Evolutionary conservation across 345 rosid genomes (phyloP), one percentile per base, ranked within the genome.

Genomic region (Lepidium didymum): DNA sequence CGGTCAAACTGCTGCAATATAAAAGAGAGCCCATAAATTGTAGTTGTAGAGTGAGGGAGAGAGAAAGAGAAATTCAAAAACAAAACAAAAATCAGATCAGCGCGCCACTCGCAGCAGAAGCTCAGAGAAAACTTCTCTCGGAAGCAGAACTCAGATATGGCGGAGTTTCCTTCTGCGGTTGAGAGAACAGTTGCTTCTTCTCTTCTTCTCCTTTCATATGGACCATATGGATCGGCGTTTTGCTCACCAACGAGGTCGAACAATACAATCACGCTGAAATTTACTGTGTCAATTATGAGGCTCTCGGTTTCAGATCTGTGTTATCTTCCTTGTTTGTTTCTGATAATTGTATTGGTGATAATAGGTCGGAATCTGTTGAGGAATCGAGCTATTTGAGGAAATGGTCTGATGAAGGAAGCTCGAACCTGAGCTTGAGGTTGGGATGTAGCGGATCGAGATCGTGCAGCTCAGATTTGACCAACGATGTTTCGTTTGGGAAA

Each of bases 181-280:
- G 99, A 89, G 77, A 80, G 68, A 78, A 57, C 79, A 3, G 95
- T 78, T 27, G 96, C 97, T 72, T 82, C 95, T 12, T 82, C 95
- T 67, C 98, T 88, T 12, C 88, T 90, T 70, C 88, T 83, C 13
- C 96, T 91, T 78, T 85, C 88, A 34, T 15, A 66, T 51, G 43
- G 46, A 14, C 69, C 82, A 34, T 21, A 66, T 51, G 43, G 50
- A 15, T 64, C 82, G 37, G 60, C 41, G 8, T 47, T 80, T 58
- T 61, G 59, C 49, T 49, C 79, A 40, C 81, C 81, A 62, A 68
- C 72, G 42, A 61, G 56, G 86, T 78, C 68, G 73, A 25, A 46
- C 9, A 56, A 42, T 12, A 8, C 21, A 23, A 38, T 37, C 11
- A 29, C 19, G 37, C 40, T 72, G 57, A 69, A 12, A 15, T 55